Base-by-base conservation (phyloP, 768 basidiomycete species). In the Suillus variegatus region DNA sequence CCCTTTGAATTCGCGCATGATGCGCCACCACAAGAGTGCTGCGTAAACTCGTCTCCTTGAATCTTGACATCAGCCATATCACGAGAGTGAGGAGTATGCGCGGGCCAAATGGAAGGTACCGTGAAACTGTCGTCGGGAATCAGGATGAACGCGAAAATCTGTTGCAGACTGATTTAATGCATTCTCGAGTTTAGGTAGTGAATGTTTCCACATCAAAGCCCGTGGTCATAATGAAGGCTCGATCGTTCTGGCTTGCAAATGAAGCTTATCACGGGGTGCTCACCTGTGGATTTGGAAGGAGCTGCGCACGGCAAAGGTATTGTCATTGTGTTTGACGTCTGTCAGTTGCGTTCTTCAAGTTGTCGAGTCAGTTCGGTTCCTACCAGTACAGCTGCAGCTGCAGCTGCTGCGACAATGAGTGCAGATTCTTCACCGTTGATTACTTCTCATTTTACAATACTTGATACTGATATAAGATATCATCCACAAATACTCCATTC, bases 51-150 rank as follows among this genome's bases (percentile, higher is more conserved):
- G n/a, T n/a, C n/a, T 20, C n/a, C n/a, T n/a, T n/a, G n/a, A n/a
- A n/a, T n/a, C n/a, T n/a, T n/a, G n/a, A 73, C 75, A 12, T 80
- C 76, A 1, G 66, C 68, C 41, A 83, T 73, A 1, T 55, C 9
- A 0, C 66, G 49, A 83, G 73, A 2, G 72, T 73, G 0, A 64
- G 72, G 1, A 82, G 74, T 25, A 82, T 75, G 0, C 61, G 2
- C 0, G 77, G 72, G 0, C 69, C 68, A 68, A 81, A 82, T 2
- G 38, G 60, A 64, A 82, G 69, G 61, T 83, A 84, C 0, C 73
- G 66, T 0, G 76, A 74, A 14, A 75, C 69, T 0, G 79, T 82
- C 2, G 78, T 36, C 6, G 82, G 32, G 32, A 4, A 32, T 36
- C 9, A 36, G 79, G 35, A 80, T 77, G 12, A 83, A 60, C 0